Percentiles rank a stretch among this genome's conserved stretches.
Evolutionary conservation across 371 early-diverging fungal genomes (phyloP).

Genomic region (Furculomyces boomerangus): DNA sequence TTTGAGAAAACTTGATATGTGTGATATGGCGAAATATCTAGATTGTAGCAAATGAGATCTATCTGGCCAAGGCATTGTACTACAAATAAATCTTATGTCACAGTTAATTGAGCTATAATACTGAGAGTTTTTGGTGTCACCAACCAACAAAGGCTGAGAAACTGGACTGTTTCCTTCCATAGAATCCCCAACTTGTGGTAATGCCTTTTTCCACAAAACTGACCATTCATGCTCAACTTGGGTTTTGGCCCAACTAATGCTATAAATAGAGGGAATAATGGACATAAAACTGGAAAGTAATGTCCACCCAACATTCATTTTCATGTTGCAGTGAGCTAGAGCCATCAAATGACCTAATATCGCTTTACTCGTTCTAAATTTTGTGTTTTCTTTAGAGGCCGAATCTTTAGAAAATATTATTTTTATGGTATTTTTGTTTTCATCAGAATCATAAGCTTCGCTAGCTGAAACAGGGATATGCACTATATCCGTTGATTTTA

Average conservation of each 20-base stretch:
- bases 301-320: constrained; percentile 15
- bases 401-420: not conserved
- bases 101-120: not conserved
- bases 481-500: not conserved
- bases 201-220: constrained; percentile 10
- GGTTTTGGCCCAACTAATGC: not conserved
- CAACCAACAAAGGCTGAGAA: not conserved
- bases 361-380: not conserved
- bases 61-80: constrained; percentile 11
- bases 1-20: constrained; percentile 4
- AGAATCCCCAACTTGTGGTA: constrained; percentile 6
- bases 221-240: constrained; percentile 9
- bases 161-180: not conserved
- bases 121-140: not conserved
- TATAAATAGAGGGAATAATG: constrained; percentile 6
- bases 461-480: not conserved
- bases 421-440: not conserved
- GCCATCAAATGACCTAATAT: not conserved
- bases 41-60: constrained; percentile 14
- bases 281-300: constrained; percentile 10
- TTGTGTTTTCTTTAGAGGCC: not conserved
- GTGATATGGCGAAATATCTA: constrained; percentile 11
- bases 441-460: not conserved
- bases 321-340: constrained; percentile 8
- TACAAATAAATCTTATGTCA: constrained; percentile 6